Base-by-base conservation (phyloP, 1,284 basidiomycete genomes). In the Fomitiporia mediterranea region DNA sequence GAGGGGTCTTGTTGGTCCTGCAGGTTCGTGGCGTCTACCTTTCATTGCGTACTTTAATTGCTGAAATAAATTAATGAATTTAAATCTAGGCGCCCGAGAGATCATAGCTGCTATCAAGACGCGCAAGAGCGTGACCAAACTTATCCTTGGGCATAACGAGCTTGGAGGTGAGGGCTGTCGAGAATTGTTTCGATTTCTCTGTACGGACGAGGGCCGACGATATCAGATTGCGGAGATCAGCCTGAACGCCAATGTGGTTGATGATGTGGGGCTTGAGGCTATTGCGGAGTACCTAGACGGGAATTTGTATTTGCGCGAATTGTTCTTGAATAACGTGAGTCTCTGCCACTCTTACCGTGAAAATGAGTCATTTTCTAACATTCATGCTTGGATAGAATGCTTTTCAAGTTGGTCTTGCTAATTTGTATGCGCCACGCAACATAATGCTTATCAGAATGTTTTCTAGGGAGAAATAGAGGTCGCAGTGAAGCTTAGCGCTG, bases 261-360 rank as follows among this genome's bases (percentile, higher is more conserved):
- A 82, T 17, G 77, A 84, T 63, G 65, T 65, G 43, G 82, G 82
- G 0, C 69, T 88, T 21, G 65, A 69, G 30, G 76, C 78, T 6
- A 77, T 86, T 56, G 66, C 76, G 7, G 66, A 73, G 40, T 86
- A 83, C 63, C 57, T 87, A 43, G 66, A 70, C 48, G 72, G 70
- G 19, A 84, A 83, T 61, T 64, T 65, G 3, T 62, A 64, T 13
- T 63, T 87, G 51, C 74, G 67, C 59, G 71, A 70, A 46, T 63
- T 88, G 13, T 78, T 76, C 62, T 65, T 87, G 7, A 78, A 81
- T 64, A 76, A 79, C 61, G 85, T 86, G 62, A 65, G 81, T 73
- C 35, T 48, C 4, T 39, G n/a, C 27, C 32, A 27, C 56, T 3
- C 49, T 47, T 25, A 55, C 34, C 38, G 28, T 23, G 17, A n/a